A percentile compares a stretch with the other conserved stretches of the same genome.
phyloP scores from a whole-genome alignment of 257 asterid species.

The Fraxinus anomala region DNA sequence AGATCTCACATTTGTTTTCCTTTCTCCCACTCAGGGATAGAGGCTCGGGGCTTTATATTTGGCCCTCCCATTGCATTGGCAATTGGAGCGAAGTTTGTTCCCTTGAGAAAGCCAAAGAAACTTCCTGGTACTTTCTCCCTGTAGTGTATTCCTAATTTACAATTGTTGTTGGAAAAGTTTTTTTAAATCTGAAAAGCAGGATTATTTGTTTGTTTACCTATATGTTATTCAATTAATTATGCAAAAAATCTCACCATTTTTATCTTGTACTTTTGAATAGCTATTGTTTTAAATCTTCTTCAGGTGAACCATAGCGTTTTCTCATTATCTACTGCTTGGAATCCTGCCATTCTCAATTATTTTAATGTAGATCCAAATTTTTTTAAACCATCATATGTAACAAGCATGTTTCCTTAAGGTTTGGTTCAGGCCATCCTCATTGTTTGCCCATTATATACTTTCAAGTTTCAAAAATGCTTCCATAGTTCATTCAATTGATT shows the following conservation, averaged over 20 bases:
- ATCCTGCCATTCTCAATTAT: not conserved
- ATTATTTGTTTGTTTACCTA: not conserved
- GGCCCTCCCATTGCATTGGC: constrained; percentile 87
- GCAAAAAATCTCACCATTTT: too few species aligned
- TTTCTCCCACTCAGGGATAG: constrained; percentile 52
- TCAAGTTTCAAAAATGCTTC: not conserved
- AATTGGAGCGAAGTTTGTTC: constrained; percentile 86
- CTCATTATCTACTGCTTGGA: not conserved
- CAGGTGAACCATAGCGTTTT: not conserved
- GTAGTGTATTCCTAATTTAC: not conserved
- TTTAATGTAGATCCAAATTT: not conserved
- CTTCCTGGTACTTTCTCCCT: constrained; percentile 54
- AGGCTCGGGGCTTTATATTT: constrained; percentile 83
- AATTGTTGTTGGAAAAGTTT: constrained; percentile 34
- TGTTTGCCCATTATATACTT: not conserved
- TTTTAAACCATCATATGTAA: not conserved
- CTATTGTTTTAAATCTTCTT: not conserved
- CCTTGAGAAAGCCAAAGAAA: constrained; percentile 73
- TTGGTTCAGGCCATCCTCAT: not conserved
- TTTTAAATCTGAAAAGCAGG: too few species aligned
- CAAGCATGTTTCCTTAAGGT: not conserved
- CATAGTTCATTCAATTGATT: not conserved
- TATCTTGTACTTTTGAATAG: not conserved
- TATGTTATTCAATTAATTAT: not conserved
- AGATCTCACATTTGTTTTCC: constrained; percentile 1